Percentiles rank a stretch among this genome's conserved stretches.
Evolutionary conservation across 192 early-diverging fungal species (phyloP).

Genomic region (Allomyces macrogynus): DNA sequence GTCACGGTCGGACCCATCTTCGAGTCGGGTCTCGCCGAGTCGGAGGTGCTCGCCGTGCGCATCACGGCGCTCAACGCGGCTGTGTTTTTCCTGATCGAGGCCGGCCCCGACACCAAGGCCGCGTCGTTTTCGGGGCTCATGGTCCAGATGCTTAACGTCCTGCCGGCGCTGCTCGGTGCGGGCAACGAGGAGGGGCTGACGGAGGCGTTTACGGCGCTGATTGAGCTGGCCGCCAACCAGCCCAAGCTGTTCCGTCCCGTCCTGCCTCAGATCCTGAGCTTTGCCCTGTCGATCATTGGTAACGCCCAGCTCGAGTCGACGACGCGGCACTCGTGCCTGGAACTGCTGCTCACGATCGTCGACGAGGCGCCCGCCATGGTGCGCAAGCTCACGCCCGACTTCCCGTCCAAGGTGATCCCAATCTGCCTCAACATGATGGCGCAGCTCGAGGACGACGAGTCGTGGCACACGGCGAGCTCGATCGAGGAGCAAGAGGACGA

Average conservation of each 20-base stretch:
- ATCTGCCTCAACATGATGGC: constrained; percentile 88
- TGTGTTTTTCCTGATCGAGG: constrained; percentile 52
- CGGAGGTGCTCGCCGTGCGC: constrained; percentile 40
- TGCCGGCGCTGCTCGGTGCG: constrained; percentile 43
- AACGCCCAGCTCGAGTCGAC: constrained; percentile 58
- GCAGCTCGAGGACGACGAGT: constrained; percentile 65
- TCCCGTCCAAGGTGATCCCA: constrained; percentile 59
- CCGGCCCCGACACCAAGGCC: constrained; percentile 25
- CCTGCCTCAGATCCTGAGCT: constrained; percentile 47
- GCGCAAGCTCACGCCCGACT: constrained; percentile 61
- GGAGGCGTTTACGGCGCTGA: constrained; percentile 51
- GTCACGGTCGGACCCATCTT: constrained; percentile 28
- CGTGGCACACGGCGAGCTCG: constrained; percentile 75
- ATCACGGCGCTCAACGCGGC: constrained; percentile 55
- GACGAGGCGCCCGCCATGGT: constrained; percentile 77
- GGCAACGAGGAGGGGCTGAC: constrained; percentile 52
- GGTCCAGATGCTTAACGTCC: constrained; percentile 60
- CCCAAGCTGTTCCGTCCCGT: constrained; percentile 70
- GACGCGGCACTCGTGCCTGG: constrained; percentile 75
- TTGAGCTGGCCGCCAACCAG: constrained; percentile 66
- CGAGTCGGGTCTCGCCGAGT: constrained; percentile 45
- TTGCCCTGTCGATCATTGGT: constrained; percentile 55
- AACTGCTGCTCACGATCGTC: constrained; percentile 75
- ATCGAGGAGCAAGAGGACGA: constrained; percentile 73
- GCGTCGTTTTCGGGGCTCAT: constrained; percentile 43